Conservation (phyloP, 331 rosid species). For the Quercus tomentella region DNA sequence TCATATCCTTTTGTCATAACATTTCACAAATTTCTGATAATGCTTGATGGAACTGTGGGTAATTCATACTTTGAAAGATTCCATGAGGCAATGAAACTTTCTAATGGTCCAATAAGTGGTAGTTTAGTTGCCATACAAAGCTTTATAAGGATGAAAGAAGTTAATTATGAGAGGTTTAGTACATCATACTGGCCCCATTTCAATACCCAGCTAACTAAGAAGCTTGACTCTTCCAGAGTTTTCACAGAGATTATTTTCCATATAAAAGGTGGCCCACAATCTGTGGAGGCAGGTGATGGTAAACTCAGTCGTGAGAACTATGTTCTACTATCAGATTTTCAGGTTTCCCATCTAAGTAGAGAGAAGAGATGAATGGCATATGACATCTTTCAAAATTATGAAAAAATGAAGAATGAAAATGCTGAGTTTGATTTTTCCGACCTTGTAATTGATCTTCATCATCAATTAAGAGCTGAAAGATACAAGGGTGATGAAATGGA, state of each 20-base stretch:
- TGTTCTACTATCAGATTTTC: constrained; percentile 36
- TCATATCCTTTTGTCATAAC: constrained; percentile 73
- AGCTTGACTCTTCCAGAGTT: constrained; percentile 53
- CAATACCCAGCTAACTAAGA: constrained; percentile 42
- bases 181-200: constrained; percentile 70
- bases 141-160: constrained; percentile 54
- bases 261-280: constrained; percentile 54
- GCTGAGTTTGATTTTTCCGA: no score
- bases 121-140: constrained; percentile 43
- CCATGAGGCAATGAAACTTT: constrained; percentile 8
- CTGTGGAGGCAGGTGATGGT: constrained; percentile 33
- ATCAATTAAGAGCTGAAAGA: no score
- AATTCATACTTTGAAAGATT: constrained; percentile 66
- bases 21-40: constrained; percentile 68
- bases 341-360: constrained; percentile 34
- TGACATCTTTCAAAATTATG: no score
- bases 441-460: no score
- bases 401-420: no score
- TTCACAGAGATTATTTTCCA: constrained; percentile 66
- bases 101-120: constrained; percentile 14
- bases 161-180: constrained; percentile 53
- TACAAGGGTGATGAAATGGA: no score
- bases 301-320: constrained; percentile 44
- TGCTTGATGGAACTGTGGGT: constrained; percentile 77
- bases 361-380: no score